A percentile compares a stretch with the other conserved stretches of the same genome.
Evolutionary conservation across 75 land plant species (phyloP).

Genomic region (Pinus tabuliformis): DNA sequence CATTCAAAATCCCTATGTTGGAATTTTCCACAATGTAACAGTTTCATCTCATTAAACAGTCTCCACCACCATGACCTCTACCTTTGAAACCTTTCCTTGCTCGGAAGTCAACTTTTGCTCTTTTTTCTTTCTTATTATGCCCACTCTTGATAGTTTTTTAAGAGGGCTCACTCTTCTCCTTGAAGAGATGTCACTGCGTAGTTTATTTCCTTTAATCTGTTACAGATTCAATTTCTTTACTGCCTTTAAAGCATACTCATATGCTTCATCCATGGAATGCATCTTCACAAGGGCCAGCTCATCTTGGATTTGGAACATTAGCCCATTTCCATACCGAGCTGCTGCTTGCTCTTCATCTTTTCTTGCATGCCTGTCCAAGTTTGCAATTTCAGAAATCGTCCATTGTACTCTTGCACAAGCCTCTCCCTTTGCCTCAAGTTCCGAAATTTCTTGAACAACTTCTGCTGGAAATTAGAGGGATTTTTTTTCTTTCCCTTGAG

Average conservation of each 20-base stretch:
- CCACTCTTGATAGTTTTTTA: not conserved
- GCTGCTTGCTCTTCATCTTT: not conserved
- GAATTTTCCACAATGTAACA: not conserved
- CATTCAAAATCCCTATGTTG: not conserved
- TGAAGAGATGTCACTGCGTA: not conserved
- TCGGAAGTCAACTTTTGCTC: not conserved
- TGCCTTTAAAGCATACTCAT: not conserved
- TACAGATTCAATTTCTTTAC: not conserved
- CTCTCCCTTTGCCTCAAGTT: not conserved
- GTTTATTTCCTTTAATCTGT: not conserved
- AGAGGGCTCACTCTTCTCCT: not conserved
- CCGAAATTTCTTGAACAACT: not conserved
- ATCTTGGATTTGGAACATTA: constrained; percentile 1
- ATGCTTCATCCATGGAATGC: not conserved
- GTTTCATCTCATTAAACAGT: not conserved
- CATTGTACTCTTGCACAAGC: not conserved
- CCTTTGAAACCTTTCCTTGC: not conserved
- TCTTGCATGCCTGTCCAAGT: not conserved
- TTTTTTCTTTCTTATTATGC: not conserved
- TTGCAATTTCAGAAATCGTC: not conserved
- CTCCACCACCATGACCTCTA: not conserved
- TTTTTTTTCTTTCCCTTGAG: not conserved
- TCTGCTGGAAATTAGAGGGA: not conserved
- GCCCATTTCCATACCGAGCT: not conserved
- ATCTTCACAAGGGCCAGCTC: not conserved